phyloP scores from a whole-genome alignment of 2,329 filamentous ascomycete genomes.

The Erysiphe pulchra region DNA sequence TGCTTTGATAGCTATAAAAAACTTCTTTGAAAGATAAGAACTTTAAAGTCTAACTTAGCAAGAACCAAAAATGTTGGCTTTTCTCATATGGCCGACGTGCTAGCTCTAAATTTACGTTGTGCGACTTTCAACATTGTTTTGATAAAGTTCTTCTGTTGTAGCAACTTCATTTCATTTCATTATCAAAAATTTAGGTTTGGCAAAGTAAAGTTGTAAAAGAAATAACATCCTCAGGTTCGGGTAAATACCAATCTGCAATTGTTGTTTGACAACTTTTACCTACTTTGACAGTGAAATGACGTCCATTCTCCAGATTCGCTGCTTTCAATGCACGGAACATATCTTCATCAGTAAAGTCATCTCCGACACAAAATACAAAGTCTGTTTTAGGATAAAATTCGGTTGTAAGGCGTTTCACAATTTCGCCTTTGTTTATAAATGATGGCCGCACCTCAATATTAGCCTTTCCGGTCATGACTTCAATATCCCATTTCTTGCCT shows the following conservation, averaged over 20 bases:
- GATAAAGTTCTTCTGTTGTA: too few species aligned
- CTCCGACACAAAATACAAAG: constrained; percentile 75
- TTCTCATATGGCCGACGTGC: too few species aligned
- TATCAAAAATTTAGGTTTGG: background rate
- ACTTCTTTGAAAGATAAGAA: too few species aligned
- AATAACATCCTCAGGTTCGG: constrained; percentile 74
- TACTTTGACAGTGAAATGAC: constrained; percentile 77
- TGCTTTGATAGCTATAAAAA: too few species aligned
- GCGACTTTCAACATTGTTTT: too few species aligned
- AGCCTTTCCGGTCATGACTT: constrained; percentile 91
- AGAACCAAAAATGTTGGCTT: too few species aligned
- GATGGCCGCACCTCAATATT: constrained; percentile 91
- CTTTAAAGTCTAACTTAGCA: too few species aligned
- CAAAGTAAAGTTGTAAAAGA: constrained; percentile 30
- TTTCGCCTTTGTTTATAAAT: constrained; percentile 96
- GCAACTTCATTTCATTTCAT: too few species aligned
- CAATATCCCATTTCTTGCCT: constrained; percentile 60
- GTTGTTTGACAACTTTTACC: constrained; percentile 84
- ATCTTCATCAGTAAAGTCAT: constrained; percentile 96
- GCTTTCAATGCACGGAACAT: constrained; percentile 63
- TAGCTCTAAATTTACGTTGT: too few species aligned
- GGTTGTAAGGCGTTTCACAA: constrained; percentile 57
- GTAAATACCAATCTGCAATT: constrained; percentile 66
- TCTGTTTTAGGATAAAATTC: constrained; percentile 35
- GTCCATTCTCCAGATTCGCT: constrained; percentile 27